Percentiles rank a stretch among this genome's conserved stretches.
phyloP scores from a whole-genome alignment of 345 rosid species.

The Microcos paniculata region DNA sequence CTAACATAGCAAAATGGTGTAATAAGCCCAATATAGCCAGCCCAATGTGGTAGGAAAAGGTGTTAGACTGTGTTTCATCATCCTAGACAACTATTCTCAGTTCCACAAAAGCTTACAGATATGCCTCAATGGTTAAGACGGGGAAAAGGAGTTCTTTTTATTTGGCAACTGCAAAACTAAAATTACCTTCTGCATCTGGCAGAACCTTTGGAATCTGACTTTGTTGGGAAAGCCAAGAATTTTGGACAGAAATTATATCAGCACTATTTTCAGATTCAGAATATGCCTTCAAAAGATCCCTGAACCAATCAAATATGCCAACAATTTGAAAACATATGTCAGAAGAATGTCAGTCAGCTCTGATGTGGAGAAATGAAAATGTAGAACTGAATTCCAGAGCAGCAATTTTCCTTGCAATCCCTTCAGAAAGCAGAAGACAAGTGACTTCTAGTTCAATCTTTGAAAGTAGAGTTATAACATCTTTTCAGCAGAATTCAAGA shows the following conservation, averaged over 20 bases:
- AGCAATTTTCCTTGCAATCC: not conserved
- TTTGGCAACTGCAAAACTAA: not conserved
- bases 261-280: conserved; percentile 75
- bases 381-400: too few species aligned
- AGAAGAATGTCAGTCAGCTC: not conserved
- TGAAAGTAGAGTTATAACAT: not conserved
- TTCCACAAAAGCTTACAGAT: not conserved
- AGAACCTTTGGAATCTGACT: conserved; percentile 52
- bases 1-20: not conserved
- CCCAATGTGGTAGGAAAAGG: not conserved
- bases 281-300: conserved; percentile 85
- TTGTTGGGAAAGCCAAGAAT: conserved; percentile 86
- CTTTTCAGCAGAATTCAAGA: not conserved
- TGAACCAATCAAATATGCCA: conserved; percentile 28
- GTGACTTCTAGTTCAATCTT: not conserved
- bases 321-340: not conserved
- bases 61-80: not conserved
- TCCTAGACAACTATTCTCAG: not conserved
- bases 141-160: not conserved
- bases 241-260: conserved; percentile 77
- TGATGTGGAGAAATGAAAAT: not conserved
- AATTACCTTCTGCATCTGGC: conserved; percentile 41
- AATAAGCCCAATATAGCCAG: not conserved
- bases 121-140: not conserved
- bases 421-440: not conserved